Evolutionary conservation across 2,329 filamentous ascomycete genomes (phyloP).

Genomic region (Magnaporthiopsis rhizophila): DNA sequence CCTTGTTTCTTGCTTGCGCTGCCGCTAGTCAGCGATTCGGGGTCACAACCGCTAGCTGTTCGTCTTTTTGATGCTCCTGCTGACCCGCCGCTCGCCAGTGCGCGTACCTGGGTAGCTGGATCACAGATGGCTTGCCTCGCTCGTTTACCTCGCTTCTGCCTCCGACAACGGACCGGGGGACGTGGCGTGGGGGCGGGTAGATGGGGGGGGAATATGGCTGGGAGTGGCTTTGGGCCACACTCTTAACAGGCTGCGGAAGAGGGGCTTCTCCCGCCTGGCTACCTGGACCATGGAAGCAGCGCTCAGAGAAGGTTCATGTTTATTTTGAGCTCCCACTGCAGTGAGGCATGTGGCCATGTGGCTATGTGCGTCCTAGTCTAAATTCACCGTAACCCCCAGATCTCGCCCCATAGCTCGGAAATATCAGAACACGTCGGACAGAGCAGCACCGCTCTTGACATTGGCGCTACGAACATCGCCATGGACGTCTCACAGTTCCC

Average conservation of each 20-base stretch:
- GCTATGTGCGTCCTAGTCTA: no score
- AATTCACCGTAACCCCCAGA: no score
- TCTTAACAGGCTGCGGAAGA: no score
- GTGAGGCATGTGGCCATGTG: no score
- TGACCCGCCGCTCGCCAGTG: not conserved
- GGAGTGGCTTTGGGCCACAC: not conserved
- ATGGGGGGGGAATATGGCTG: not conserved
- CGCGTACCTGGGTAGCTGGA: not conserved
- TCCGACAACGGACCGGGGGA: no score
- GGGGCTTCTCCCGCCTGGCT: not conserved
- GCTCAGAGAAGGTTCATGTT: not conserved
- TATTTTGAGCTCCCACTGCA: not conserved
- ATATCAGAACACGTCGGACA: no score
- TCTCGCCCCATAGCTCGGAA: no score
- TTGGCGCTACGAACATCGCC: not conserved
- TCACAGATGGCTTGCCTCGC: no score
- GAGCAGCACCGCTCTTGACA: not conserved
- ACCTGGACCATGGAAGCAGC: not conserved
- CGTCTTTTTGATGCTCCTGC: not conserved
- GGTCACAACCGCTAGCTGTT: not conserved
- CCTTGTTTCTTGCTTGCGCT: no score
- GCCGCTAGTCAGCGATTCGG: not conserved
- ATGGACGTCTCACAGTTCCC: slow-evolving; percentile 37
- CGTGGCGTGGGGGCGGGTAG: not conserved
- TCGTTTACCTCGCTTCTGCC: no score